These are phyloP conservation scores for Cymbopogon citratus DNA, from an alignment of 176 grass and related monocot species.

Conservation along the genomic window DNA sequence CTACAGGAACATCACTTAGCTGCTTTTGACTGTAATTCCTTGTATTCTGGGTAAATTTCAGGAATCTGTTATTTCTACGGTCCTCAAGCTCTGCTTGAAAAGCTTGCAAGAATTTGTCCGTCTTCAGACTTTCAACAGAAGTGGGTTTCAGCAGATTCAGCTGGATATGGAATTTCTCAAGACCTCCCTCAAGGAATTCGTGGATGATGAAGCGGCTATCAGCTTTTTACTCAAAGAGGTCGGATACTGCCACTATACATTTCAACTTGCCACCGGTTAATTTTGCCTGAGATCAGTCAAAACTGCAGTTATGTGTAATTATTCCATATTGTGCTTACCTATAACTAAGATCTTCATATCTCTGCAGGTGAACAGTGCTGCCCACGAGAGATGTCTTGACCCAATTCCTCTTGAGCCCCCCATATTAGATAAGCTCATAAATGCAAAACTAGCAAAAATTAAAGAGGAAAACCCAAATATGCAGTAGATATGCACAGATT, in stretches of 20 bases:
- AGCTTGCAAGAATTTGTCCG: constrained; percentile 99
- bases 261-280: background rate
- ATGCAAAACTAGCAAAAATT: constrained; percentile 66
- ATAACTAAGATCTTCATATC: background rate
- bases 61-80: constrained; percentile 89
- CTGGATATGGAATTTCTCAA: constrained; percentile 97
- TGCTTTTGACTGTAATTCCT: constrained; percentile 20
- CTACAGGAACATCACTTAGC: background rate
- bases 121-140: constrained; percentile 96
- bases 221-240: constrained; percentile 99
- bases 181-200: constrained; percentile 79
- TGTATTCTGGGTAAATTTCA: constrained; percentile 40
- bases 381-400: constrained; percentile 94
- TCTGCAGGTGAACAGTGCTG: constrained; percentile 87
- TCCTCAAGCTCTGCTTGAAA: constrained; percentile 91
- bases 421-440: constrained; percentile 97
- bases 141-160: constrained; percentile 99
- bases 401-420: constrained; percentile 86
- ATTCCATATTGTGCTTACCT: constrained; percentile 5
- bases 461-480: constrained; percentile 53
- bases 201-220: constrained; percentile 85
- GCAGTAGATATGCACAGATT: constrained; percentile 21
- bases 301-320: background rate
- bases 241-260: constrained; percentile 16
- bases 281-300: constrained; percentile 1